These are phyloP conservation scores for Alternaria viburni DNA, from an alignment of 2,329 filamentous ascomycete genomes.

Conservation along the genomic window DNA sequence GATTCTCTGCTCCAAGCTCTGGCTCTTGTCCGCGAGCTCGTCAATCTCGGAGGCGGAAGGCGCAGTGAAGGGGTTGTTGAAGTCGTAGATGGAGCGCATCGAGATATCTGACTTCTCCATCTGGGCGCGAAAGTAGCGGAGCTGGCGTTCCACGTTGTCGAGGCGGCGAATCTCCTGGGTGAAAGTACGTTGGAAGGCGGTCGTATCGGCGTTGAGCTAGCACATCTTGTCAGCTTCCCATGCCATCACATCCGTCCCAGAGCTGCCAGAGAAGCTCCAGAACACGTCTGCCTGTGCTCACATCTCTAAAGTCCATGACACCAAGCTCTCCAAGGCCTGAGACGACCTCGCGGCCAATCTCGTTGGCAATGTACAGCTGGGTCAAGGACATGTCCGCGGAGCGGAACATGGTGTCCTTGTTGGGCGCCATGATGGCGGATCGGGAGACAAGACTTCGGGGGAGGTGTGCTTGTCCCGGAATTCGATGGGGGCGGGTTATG, in stretches of 20 bases:
- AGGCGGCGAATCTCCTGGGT: conserved; percentile 96
- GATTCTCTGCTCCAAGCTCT: conserved; percentile 89
- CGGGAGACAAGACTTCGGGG: conserved; percentile 32
- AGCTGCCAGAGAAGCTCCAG: conserved; percentile 20
- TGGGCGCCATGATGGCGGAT: conserved; percentile 62
- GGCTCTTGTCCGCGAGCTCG: conserved; percentile 88
- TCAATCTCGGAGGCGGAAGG: conserved; percentile 96
- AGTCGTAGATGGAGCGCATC: conserved; percentile 89
- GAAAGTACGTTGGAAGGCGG: conserved; percentile 95
- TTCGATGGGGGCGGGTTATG: conserved; percentile 24
- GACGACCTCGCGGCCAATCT: conserved; percentile 97
- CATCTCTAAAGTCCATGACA: conserved; percentile 95
- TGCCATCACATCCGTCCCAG: conserved; percentile 23
- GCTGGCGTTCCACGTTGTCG: conserved; percentile 97
- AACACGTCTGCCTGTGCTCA: conserved; percentile 56
- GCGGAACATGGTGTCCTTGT: conserved; percentile 94
- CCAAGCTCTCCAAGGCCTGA: conserved; percentile 96
- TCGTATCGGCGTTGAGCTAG: conserved; percentile 90
- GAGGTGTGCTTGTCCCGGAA: conserved; percentile 32
- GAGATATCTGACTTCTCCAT: conserved; percentile 92
- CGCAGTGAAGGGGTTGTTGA: conserved; percentile 82
- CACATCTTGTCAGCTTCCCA: conserved; percentile 31
- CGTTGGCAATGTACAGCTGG: conserved; percentile 98
- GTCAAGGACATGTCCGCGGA: conserved; percentile 99
- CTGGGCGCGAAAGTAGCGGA: conserved; percentile 92